Evolutionary conservation across 2,329 filamentous ascomycete species (phyloP), one percentile per base, ranked within the genome.

Genomic region (Phialemonium atrogriseum): DNA sequence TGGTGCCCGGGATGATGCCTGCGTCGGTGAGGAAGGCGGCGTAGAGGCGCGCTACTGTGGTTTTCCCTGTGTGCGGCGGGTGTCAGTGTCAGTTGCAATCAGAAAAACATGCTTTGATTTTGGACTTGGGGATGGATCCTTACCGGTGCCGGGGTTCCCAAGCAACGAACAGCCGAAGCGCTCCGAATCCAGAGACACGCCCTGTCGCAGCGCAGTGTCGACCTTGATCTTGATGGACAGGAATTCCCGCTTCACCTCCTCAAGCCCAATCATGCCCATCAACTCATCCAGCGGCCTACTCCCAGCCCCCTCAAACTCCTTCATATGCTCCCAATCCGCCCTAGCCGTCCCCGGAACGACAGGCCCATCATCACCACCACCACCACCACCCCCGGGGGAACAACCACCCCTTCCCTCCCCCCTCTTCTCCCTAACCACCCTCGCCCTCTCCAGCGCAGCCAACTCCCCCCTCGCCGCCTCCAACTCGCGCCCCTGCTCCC

Each of bases 61-160:
- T 89, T 58, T 87, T 87, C 0, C 76, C 73, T 67, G 21, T 13
- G n/a, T n/a, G n/a, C n/a, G n/a, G 15, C 2, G 7, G 12, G 9
- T 5, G 4, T 3, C 12, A 16, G 7, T 24, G 28, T 30, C 21
- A 30, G 28, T 30, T 21, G n/a, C 8, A n/a, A 9, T 9, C 21
- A 9, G 21, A 9, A 23, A n/a, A 9, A 11, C 12, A 30, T 7
- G 24, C 24, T 11, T 12, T 12, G 5, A 24, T 17, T 7, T 22
- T 30, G 8, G 8, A 19, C 3, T 6, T 19, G 22, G 17, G 12
- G 14, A 10, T 9, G 7, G 13, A 8, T 33, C n/a, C 56, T 49
- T 54, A 71, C 79, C 80, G 35, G 82, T 87, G 4, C 84, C 83
- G 0, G 83, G 82, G 43, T 87, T 88, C 0, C 83, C 83, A 0